Evolutionary conservation across 306 rosid species (phyloP).

Genomic region (Prunus davidiana): DNA sequence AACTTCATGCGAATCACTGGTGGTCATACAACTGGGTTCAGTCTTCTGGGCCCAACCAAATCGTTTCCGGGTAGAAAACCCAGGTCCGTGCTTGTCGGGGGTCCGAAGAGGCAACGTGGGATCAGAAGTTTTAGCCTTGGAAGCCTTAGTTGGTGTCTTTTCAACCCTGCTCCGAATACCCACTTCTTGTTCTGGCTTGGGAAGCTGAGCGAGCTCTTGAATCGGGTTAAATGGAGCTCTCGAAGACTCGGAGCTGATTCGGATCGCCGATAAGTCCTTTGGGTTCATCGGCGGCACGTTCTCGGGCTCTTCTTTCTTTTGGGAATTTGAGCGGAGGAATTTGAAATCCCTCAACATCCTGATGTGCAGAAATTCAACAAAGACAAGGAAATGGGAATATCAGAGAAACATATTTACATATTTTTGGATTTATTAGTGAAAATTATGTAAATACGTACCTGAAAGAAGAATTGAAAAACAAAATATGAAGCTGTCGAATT

Average conservation of each 20-base stretch:
- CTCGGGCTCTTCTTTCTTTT: conserved; percentile 67
- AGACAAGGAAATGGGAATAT: background rate
- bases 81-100: conserved; percentile 62
- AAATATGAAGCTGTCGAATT: conserved; percentile 38
- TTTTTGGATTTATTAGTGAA: background rate
- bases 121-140: conserved; percentile 48
- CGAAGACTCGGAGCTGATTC: conserved; percentile 38
- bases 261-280: conserved; percentile 31
- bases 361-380: background rate
- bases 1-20: conserved; percentile 41
- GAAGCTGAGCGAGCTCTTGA: conserved; percentile 46
- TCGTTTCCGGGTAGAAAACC: conserved; percentile 34
- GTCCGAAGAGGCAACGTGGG: conserved; percentile 64
- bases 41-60: conserved; percentile 78
- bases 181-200: conserved; percentile 41
- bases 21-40: conserved; percentile 31
- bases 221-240: conserved; percentile 76
- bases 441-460: conserved; percentile 40
- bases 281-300: conserved; percentile 57
- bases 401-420: background rate
- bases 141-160: conserved; percentile 63
- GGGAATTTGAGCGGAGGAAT: conserved; percentile 53
- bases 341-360: conserved; percentile 90
- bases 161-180: conserved; percentile 42
- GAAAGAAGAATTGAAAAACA: conserved; percentile 60